Evolutionary conservation across 768 basidiomycete genomes (phyloP), one percentile per base, ranked within the genome.

Genomic region (Xerocomus brunneocitrinus): DNA sequence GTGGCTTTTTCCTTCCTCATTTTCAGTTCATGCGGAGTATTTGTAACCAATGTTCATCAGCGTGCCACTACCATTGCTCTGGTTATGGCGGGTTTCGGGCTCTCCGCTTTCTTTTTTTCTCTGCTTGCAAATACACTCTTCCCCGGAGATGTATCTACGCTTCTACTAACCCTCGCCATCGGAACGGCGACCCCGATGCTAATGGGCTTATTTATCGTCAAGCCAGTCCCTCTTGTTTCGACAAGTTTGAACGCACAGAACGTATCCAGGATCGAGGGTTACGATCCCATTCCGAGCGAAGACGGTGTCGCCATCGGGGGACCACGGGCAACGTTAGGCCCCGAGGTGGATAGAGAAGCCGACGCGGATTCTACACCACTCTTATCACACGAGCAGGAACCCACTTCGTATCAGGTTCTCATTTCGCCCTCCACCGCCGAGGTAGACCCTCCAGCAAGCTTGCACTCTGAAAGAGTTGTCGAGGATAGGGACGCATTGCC

Each of bases 51-150:
- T 44, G 24, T 3, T 25, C 28, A 47, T 24, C 44, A 91, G 87
- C 78, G 92, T 16, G 91, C 85, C 12, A 84, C 83, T 0, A 80
- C 84, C 9, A 90, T 87, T 0, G 87, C 86, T 2, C 65, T 91
- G 8, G 91, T 93, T 34, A 69, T 93, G n/a, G 90, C 91, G 1
- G 93, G 90, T 30, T 93, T 91, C 57, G 93, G 94, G 0, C 80
- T 97, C 13, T 93, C 91, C 0, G 94, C 94, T 0, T 95, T 95
- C 75, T 76, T 89, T 56, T 97, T 95, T 71, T 89, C 90, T 10
- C 79, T 83, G 1, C 70, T 95, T 38, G 83, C 91, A 0, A 84
- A 86, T 51, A 62, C 79, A 0, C 66, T 85, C 41, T 95, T 83
- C 62, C 83, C 88, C 0, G 91, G 89, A 0, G 78, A 92, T 61